Conservation (phyloP, 805 yeast species). For the Starmerella floris region DNA sequence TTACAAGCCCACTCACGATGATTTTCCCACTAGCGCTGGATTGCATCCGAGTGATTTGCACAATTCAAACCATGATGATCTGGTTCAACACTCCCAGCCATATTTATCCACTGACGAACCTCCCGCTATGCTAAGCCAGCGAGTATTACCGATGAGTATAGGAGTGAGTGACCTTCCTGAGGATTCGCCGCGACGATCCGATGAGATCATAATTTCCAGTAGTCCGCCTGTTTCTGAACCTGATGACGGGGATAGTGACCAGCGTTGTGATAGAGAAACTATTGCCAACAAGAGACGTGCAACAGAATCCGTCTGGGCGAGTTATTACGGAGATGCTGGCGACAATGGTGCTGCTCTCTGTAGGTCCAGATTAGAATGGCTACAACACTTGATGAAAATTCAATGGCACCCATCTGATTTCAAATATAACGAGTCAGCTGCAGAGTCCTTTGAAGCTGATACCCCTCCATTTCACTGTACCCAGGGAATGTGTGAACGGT, state of each 20-base stretch:
- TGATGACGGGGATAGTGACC: too few relatives aligned
- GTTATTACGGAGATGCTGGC: too few relatives aligned
- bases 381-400: neutral
- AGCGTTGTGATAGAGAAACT: too few relatives aligned
- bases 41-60: too few relatives aligned
- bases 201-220: neutral
- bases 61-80: too few relatives aligned
- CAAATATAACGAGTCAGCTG: neutral
- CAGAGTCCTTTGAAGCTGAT: neutral
- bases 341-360: neutral
- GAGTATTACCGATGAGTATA: constrained; percentile 9
- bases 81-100: too few relatives aligned
- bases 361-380: neutral
- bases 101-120: too few relatives aligned
- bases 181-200: neutral
- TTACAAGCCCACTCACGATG: too few relatives aligned
- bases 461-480: neutral
- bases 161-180: constrained; percentile 3
- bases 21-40: neutral
- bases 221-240: too few relatives aligned
- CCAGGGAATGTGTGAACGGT: neutral
- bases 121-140: constrained; percentile 2
- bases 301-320: too few relatives aligned
- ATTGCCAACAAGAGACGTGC: too few relatives aligned
- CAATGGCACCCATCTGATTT: constrained; percentile 3